Base-by-base conservation (phyloP, 169 alveolate genomes). In the Toxoplasma gondii region DNA sequence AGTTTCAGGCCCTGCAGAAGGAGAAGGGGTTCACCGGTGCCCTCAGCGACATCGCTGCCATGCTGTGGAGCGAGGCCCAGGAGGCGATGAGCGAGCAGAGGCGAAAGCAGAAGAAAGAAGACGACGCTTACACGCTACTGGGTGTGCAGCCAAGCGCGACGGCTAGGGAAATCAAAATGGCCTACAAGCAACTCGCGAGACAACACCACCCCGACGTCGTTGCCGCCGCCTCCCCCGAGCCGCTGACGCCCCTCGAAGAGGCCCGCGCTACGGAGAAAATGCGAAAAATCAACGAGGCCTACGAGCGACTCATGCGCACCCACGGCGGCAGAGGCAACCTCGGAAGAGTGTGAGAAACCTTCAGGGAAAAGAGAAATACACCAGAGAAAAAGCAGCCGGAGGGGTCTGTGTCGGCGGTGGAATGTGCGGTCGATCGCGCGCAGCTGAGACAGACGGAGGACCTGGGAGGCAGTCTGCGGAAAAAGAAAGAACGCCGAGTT, bases 161-260 rank as follows among this genome's bases (percentile, higher is more conserved):
- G 17, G 90, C 69, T 64, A 5, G 38, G 1, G 90, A 82, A 9
- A 82, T 82, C 90, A 82, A 82, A 38, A 4, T 5, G 38, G 90
- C 90, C 34, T 82, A 82, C 64, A 82, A 82, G 27, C 36, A 41
- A 22, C 64, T 82, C 36, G 90, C 90, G 19, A 2, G 41, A 16
- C 90, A 82, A 43, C n/a, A 41, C 90, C 90, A 82, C 41, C 90
- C 90, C 53, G 90, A 82, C 90, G 67, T 82, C 90, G 12, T 82
- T 31, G 53, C 90, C 24, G 90, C 90, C 12, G 1, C 53, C 19
- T 82, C 90, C 19, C 64, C 54, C 67, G 41, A 82, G 67, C 90
- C 90, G n/a, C 69, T 43, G 34, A 43, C 67, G 16, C 34, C 90
- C 38, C 10, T 16, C 34, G 90, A 82, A 31, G 67, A 41, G 41